phyloP scores from a whole-genome alignment of 2,329 filamentous ascomycete species.

The Lasiodiplodia theobromae region DNA sequence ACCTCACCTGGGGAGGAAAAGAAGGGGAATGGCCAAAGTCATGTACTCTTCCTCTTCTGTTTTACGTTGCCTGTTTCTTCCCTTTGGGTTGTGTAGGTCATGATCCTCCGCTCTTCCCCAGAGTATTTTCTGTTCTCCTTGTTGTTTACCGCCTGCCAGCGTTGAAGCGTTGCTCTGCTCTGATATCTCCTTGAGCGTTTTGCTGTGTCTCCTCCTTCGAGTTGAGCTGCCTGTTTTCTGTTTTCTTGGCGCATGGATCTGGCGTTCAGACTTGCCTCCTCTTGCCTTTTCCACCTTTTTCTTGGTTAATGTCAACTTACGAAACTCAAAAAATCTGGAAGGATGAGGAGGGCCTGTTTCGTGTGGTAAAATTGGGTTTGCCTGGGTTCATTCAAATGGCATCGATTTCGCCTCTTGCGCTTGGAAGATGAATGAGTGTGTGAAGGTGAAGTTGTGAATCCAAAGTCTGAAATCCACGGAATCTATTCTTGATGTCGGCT shows the following conservation, averaged over 20 bases:
- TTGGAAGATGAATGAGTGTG: neutral
- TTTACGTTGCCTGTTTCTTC: neutral
- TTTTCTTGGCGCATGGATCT: neutral
- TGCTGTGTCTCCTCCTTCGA: neutral
- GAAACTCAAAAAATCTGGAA: conserved; percentile 16
- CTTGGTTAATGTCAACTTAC: conserved; percentile 3
- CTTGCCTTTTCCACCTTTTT: neutral
- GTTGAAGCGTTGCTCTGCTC: conserved; percentile 14
- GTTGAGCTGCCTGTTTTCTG: conserved; percentile 1
- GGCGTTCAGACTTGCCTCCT: conserved; percentile 10
- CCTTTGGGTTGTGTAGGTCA: neutral
- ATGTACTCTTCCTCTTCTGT: neutral
- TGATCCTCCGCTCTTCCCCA: neutral
- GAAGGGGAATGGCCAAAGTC: neutral
- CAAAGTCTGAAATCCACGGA: neutral
- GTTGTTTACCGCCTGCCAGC: neutral
- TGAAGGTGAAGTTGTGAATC: conserved; percentile 1
- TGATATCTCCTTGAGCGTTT: neutral
- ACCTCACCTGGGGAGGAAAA: neutral
- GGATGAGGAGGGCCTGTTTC: neutral
- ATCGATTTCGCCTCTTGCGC: neutral
- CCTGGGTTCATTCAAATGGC: conserved; percentile 2
- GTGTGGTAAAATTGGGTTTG: neutral
- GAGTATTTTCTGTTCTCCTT: neutral
- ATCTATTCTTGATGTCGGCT: neutral